These are phyloP conservation scores for Tuber calosporum DNA, from an alignment of 495 filamentous ascomycete genomes.

Conservation along the genomic window DNA sequence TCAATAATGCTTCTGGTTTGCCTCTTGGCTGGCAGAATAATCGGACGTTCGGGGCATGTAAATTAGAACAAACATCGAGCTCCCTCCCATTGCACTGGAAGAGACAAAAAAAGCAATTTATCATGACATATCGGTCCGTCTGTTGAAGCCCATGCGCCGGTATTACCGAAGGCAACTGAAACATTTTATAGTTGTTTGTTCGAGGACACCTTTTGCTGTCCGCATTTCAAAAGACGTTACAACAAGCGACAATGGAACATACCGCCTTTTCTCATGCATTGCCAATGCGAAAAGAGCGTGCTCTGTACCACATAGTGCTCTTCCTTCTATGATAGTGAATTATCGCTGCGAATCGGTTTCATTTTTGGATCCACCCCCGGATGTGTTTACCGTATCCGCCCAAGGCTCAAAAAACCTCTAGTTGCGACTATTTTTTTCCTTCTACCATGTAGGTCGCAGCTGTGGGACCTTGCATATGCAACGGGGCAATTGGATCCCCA, in stretches of 20 bases:
- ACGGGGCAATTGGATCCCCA: constrained; percentile 30
- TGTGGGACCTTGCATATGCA: constrained; percentile 39
- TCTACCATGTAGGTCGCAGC: constrained; percentile 20
- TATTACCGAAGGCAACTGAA: constrained; percentile 21
- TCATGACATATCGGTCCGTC: constrained; percentile 27
- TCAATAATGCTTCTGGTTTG: constrained; percentile 7
- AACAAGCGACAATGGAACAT: constrained; percentile 27
- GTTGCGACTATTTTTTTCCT: constrained; percentile 28
- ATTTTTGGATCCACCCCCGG: constrained; percentile 24
- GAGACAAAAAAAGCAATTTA: constrained; percentile 20
- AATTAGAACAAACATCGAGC: constrained; percentile 8
- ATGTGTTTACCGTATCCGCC: constrained; percentile 11
- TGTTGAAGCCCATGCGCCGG: constrained; percentile 17
- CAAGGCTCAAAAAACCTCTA: constrained; percentile 27
- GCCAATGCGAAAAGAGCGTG: neutral
- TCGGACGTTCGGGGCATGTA: neutral
- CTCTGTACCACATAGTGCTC: constrained; percentile 5
- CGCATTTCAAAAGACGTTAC: constrained; percentile 29
- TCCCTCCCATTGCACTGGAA: constrained; percentile 9
- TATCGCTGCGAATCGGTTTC: constrained; percentile 28
- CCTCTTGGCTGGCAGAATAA: neutral
- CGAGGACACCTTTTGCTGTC: constrained; percentile 22
- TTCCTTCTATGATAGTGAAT: constrained; percentile 12
- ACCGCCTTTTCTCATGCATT: constrained; percentile 24
- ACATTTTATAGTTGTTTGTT: constrained; percentile 30